Evolutionary conservation across 2,329 filamentous ascomycete species (phyloP).

Genomic region (Fusarium longipes): DNA sequence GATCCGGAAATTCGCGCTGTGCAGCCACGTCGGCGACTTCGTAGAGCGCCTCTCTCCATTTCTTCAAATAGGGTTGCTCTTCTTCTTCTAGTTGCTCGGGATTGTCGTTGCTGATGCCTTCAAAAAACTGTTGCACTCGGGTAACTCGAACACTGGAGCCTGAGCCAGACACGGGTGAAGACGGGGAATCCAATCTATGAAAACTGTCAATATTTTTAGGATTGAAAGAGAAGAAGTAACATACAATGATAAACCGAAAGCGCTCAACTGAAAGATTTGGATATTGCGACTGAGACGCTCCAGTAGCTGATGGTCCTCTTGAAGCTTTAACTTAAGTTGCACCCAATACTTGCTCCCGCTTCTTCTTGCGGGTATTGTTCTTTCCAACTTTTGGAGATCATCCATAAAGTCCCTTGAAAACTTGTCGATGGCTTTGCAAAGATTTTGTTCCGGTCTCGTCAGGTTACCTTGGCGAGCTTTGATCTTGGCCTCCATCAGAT

Average conservation of each 20-base stretch:
- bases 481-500: slow-evolving; percentile 13
- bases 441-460: slow-evolving; percentile 10
- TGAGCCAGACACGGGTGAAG: background rate
- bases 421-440: slow-evolving; percentile 5
- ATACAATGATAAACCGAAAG: slow-evolving; percentile 5
- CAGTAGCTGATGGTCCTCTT: slow-evolving; percentile 10
- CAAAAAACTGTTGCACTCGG: background rate
- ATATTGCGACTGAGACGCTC: slow-evolving; percentile 16
- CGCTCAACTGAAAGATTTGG: slow-evolving; percentile 18
- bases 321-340: background rate
- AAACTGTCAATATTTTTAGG: background rate
- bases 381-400: slow-evolving; percentile 1
- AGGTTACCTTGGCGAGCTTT: background rate
- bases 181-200: background rate
- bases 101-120: slow-evolving; percentile 6
- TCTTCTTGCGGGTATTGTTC: background rate
- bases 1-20: background rate
- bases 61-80: background rate
- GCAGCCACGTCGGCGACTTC: slow-evolving; percentile 9
- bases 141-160: background rate
- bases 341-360: background rate
- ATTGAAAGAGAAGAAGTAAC: background rate
- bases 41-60: slow-evolving; percentile 8
- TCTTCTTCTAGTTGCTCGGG: background rate
- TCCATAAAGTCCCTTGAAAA: slow-evolving; percentile 6